These are phyloP conservation scores for Aspergillus luchuensis DNA, from an alignment of 2,329 filamentous ascomycete genomes.

Conservation along the genomic window DNA sequence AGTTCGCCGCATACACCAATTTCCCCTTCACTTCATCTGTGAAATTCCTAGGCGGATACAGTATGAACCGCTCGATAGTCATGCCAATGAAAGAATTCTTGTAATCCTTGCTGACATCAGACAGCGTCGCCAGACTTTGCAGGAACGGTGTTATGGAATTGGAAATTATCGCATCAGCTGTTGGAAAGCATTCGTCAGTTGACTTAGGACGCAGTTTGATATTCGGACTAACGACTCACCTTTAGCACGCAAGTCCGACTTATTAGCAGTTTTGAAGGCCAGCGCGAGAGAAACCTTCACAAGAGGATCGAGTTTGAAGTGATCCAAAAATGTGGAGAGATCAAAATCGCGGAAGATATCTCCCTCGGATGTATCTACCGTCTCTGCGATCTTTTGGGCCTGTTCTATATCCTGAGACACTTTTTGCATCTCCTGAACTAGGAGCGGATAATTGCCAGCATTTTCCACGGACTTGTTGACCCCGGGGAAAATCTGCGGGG, in stretches of 20 bases:
- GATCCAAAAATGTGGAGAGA: conserved; percentile 90
- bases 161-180: conserved; percentile 87
- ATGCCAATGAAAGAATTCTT: conserved; percentile 71
- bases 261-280: conserved; percentile 81
- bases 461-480: conserved; percentile 72
- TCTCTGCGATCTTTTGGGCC: conserved; percentile 87
- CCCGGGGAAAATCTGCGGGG: conserved; percentile 84
- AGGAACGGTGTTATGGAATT: conserved; percentile 77
- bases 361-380: conserved; percentile 85
- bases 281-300: conserved; percentile 85
- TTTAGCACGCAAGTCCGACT: conserved; percentile 82
- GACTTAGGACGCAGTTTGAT: neutral
- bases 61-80: conserved; percentile 82
- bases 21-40: conserved; percentile 73
- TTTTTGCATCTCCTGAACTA: conserved; percentile 83
- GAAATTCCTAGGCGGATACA: conserved; percentile 84
- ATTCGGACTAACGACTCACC: conserved; percentile 56
- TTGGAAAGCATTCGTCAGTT: conserved; percentile 9
- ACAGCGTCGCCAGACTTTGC: conserved; percentile 69
- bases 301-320: conserved; percentile 89
- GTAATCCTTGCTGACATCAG: conserved; percentile 66
- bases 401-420: conserved; percentile 78
- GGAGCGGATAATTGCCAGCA: conserved; percentile 78
- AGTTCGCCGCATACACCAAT: conserved; percentile 62
- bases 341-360: conserved; percentile 97